Evolutionary conservation across 768 basidiomycete genomes (phyloP).

Genomic region (Mycena maculata): DNA sequence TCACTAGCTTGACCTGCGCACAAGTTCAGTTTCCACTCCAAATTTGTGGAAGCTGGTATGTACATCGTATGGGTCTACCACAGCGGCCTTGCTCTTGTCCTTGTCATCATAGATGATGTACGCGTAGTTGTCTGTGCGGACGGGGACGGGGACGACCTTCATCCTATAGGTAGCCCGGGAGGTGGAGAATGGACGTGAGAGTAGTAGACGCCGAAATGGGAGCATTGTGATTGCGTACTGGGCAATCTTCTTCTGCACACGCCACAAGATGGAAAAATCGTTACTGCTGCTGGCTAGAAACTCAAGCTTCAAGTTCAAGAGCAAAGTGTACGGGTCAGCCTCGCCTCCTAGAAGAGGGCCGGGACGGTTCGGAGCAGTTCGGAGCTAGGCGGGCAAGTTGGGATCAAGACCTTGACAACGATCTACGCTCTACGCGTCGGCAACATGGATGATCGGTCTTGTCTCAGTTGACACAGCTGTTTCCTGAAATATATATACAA

Average conservation of each 20-base stretch:
- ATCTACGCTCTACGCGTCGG: too few species aligned
- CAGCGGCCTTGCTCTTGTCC: slow-evolving; percentile 76
- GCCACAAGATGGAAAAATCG: neutral
- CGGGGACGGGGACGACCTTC: slow-evolving; percentile 83
- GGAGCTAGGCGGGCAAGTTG: too few species aligned
- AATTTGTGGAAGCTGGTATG: slow-evolving; percentile 77
- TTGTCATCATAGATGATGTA: slow-evolving; percentile 82
- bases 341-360: too few species aligned
- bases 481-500: too few species aligned
- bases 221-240: too few species aligned
- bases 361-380: too few species aligned
- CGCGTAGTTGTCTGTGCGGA: slow-evolving; percentile 86
- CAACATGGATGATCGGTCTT: too few species aligned
- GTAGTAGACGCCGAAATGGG: neutral
- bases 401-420: too few species aligned
- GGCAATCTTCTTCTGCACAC: neutral
- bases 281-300: too few species aligned
- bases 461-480: too few species aligned
- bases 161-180: slow-evolving; percentile 53
- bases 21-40: slow-evolving; percentile 72
- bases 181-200: slow-evolving; percentile 35
- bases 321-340: too few species aligned
- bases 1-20: slow-evolving; percentile 74
- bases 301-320: too few species aligned
- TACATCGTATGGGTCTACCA: slow-evolving; percentile 81